phyloP scores from a whole-genome alignment of 495 filamentous ascomycete genomes.

The Letharia columbiana region DNA sequence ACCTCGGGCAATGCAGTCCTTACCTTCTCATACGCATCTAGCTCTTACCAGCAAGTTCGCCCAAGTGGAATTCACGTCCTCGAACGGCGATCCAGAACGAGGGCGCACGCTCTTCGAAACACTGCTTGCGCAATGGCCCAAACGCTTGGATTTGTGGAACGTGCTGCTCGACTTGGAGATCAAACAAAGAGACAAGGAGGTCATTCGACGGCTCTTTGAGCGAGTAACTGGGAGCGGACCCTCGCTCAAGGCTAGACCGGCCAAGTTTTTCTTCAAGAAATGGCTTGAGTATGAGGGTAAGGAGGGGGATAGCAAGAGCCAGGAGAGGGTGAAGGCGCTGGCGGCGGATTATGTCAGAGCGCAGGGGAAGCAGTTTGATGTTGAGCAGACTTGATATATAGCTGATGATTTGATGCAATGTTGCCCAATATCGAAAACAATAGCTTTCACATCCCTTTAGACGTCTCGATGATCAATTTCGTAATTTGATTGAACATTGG shows the following conservation, averaged over 20 bases:
- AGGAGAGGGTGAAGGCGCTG: constrained; percentile 63
- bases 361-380: constrained; percentile 41
- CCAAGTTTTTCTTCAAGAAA: constrained; percentile 72
- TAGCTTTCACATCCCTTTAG: too few species aligned
- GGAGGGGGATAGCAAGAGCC: constrained; percentile 59
- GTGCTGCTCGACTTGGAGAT: constrained; percentile 82
- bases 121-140: constrained; percentile 72
- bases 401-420: not conserved
- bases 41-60: constrained; percentile 79
- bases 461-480: too few species aligned
- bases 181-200: constrained; percentile 51
- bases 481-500: not conserved
- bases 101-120: constrained; percentile 92
- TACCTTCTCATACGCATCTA: constrained; percentile 62
- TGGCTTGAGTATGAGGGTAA: constrained; percentile 77
- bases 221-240: constrained; percentile 45
- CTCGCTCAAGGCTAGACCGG: constrained; percentile 60
- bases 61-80: constrained; percentile 78
- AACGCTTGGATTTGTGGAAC: constrained; percentile 87
- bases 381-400: not conserved
- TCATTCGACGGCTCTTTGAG: constrained; percentile 69
- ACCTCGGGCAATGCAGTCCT: constrained; percentile 76
- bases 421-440: not conserved
- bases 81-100: constrained; percentile 77
- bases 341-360: constrained; percentile 60